A percentile compares a stretch with the other conserved stretches of the same genome.
Conservation (phyloP, 228 moss, liverwort and hornwort species). For the Sphagnum fallax region DNA sequence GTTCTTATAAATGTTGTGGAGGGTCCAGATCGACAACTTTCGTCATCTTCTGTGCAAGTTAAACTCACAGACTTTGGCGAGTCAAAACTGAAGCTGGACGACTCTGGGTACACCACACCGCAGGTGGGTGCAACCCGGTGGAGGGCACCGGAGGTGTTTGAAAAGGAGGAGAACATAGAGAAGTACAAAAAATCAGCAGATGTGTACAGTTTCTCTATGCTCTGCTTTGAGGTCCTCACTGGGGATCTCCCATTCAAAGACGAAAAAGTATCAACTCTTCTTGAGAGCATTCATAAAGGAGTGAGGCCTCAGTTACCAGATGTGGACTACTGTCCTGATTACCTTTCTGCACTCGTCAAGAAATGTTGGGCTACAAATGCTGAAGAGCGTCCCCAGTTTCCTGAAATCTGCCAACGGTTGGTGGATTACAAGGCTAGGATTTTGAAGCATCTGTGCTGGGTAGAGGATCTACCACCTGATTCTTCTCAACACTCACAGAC, state of each 20-base stretch:
- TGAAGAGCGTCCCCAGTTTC: slow-evolving; percentile 25
- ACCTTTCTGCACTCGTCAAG: slow-evolving; percentile 25
- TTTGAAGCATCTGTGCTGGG: slow-evolving; percentile 7
- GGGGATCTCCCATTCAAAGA: slow-evolving; percentile 22
- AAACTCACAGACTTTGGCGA: slow-evolving; percentile 41
- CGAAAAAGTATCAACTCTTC: slow-evolving; percentile 6
- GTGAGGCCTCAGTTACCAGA: slow-evolving; percentile 24
- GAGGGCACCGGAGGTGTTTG: slow-evolving; percentile 29
- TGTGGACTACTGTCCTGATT: slow-evolving; percentile 15
- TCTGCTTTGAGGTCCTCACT: slow-evolving; percentile 34
- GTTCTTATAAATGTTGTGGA: slow-evolving; percentile 17
- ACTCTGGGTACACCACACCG: not conserved
- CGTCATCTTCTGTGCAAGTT: slow-evolving; percentile 30
- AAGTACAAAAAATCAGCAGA: slow-evolving; percentile 31
- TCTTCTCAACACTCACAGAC: too few species aligned
- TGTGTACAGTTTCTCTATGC: slow-evolving; percentile 54
- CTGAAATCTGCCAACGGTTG: slow-evolving; percentile 33
- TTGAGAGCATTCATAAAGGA: slow-evolving; percentile 26
- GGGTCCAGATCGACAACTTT: slow-evolving; percentile 9
- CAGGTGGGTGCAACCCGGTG: slow-evolving; percentile 5
- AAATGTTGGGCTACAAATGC: slow-evolving; percentile 38
- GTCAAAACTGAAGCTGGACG: slow-evolving; percentile 11
- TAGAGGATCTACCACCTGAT: too few species aligned
- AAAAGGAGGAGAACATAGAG: slow-evolving; percentile 16
- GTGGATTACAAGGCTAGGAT: slow-evolving; percentile 33